Conservation (phyloP, 345 rosid species). For the Arabis alpina region DNA sequence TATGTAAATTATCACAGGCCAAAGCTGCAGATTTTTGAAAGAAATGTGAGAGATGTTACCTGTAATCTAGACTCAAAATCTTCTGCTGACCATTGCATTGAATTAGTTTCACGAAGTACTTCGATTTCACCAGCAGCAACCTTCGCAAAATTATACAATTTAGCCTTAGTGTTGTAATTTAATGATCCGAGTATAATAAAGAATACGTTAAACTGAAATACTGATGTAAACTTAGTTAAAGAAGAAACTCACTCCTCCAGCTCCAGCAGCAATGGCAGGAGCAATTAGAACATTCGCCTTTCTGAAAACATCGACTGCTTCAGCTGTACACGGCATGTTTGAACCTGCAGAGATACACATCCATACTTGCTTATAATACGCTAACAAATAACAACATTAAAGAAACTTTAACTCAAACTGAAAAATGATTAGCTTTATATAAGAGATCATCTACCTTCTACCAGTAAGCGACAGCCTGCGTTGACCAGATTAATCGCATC, state of each 20-base stretch:
- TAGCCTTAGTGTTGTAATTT: neutral
- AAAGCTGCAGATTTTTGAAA: neutral
- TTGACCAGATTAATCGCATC: slow-evolving; percentile 92
- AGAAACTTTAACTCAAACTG: neutral
- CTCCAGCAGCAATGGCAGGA: slow-evolving; percentile 98
- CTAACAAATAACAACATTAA: neutral
- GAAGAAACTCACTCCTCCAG: slow-evolving; percentile 83
- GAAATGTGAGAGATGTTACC: slow-evolving; percentile 46
- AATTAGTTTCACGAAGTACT: slow-evolving; percentile 80
- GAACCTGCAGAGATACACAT: slow-evolving; percentile 59
- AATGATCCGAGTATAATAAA: too few relatives aligned
- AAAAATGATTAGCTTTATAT: slow-evolving; percentile 19
- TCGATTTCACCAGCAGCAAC: slow-evolving; percentile 99
- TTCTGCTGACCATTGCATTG: slow-evolving; percentile 96
- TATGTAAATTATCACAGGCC: neutral
- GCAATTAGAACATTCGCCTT: slow-evolving; percentile 89
- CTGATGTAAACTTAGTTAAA: neutral
- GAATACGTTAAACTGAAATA: neutral
- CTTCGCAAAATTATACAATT: slow-evolving; percentile 47
- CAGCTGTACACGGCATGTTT: slow-evolving; percentile 96
- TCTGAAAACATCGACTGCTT: slow-evolving; percentile 86
- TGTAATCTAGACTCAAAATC: slow-evolving; percentile 96
- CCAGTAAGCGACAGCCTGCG: slow-evolving; percentile 84
- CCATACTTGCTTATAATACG: slow-evolving; percentile 4
- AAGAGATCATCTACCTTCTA: slow-evolving; percentile 71